A percentile compares a stretch with the other conserved stretches of the same genome.
These are phyloP conservation scores for Somion occarium DNA, from an alignment of 1,284 basidiomycete species.

Conservation along the genomic window DNA sequence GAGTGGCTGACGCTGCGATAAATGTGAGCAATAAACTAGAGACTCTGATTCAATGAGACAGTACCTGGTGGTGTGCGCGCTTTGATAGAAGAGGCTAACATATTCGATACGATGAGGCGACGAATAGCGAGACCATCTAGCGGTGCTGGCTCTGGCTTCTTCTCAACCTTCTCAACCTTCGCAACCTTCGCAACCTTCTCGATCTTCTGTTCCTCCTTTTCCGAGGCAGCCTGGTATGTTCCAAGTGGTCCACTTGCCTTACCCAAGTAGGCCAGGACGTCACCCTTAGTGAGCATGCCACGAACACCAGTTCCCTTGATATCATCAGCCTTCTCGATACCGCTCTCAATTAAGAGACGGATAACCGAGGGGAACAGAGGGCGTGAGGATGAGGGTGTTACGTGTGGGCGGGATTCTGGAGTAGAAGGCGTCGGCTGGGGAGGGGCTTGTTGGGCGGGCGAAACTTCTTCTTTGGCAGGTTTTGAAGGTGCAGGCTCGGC, in stretches of 20 bases:
- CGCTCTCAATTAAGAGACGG: constrained; percentile 61
- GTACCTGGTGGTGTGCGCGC: constrained; percentile 43
- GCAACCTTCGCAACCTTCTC: constrained; percentile 31
- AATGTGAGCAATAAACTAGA: constrained; percentile 4
- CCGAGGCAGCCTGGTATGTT: constrained; percentile 51
- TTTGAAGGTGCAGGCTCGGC: constrained; percentile 22
- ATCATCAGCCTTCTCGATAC: constrained; percentile 46
- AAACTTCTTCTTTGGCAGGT: constrained; percentile 18
- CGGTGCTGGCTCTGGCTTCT: constrained; percentile 27
- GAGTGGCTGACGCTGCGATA: constrained; percentile 32
- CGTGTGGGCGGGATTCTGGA: constrained; percentile 24
- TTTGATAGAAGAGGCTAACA: constrained; percentile 59
- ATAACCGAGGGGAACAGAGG: constrained; percentile 78
- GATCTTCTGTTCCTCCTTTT: constrained; percentile 32
- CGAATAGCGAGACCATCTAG: constrained; percentile 70
- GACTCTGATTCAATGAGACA: constrained; percentile 17
- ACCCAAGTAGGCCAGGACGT: constrained; percentile 78
- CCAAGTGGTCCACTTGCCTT: constrained; percentile 76
- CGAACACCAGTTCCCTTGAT: constrained; percentile 79
- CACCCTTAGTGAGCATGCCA: constrained; percentile 90
- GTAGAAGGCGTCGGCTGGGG: constrained; percentile 29
- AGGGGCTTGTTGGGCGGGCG: constrained; percentile 25
- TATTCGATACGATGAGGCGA: constrained; percentile 64
- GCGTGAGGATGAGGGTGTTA: constrained; percentile 46
- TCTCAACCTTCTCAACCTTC: constrained; percentile 32